Conservation (phyloP, 768 basidiomycete genomes). For the Auriscalpium orientale region DNA sequence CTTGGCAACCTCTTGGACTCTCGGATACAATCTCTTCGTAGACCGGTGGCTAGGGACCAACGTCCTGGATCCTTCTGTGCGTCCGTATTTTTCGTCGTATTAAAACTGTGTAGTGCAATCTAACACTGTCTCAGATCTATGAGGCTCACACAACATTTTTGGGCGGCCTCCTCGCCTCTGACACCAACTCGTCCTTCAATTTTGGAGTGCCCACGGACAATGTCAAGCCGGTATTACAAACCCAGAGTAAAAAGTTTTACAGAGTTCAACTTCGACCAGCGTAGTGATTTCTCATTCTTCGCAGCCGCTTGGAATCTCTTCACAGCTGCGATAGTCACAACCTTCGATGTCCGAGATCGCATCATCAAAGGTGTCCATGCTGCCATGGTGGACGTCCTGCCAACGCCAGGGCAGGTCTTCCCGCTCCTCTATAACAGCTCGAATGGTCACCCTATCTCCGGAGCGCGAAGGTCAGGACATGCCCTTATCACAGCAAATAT, state of each 20-base stretch:
- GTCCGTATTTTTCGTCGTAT: neutral
- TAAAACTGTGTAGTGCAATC: neutral
- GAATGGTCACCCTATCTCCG: neutral
- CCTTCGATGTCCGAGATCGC: neutral
- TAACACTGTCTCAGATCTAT: neutral
- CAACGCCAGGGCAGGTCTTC: neutral
- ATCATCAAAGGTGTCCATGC: neutral
- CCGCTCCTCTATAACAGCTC: neutral
- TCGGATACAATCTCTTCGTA: conserved; percentile 11
- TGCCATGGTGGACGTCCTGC: neutral
- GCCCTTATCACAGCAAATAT: too few relatives aligned
- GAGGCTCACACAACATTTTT: conserved; percentile 7
- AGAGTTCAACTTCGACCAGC: neutral
- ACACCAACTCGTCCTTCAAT: neutral
- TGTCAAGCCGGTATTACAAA: neutral
- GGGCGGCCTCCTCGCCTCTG: neutral
- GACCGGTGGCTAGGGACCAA: conserved; percentile 9
- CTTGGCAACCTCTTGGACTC: conserved; percentile 12
- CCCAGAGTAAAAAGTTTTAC: neutral
- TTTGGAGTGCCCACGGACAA: conserved; percentile 11
- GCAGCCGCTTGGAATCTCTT: conserved; percentile 12
- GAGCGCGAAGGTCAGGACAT: neutral
- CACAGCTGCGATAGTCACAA: neutral
- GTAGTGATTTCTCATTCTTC: neutral
- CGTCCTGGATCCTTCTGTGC: conserved; percentile 3